A percentile compares a stretch with the other conserved stretches of the same genome.
Conservation (phyloP, 768 basidiomycete genomes). For the Mycena galericulata region DNA sequence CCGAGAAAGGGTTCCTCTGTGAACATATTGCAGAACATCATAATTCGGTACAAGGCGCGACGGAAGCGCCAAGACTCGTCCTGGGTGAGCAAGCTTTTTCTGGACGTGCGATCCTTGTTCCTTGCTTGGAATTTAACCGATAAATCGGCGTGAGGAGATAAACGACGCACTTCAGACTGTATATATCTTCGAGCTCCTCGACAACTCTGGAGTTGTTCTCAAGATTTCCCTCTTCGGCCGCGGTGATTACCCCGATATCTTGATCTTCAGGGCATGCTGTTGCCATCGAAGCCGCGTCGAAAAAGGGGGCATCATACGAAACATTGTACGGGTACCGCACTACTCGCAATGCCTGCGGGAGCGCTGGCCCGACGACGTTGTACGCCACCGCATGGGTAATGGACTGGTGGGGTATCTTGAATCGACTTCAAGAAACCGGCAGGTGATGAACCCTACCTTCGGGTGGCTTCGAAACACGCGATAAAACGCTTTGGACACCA, state of each 20-base stretch:
- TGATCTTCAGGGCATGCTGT: slow-evolving; percentile 2
- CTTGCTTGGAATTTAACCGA: not conserved
- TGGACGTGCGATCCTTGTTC: not conserved
- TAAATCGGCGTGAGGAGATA: not conserved
- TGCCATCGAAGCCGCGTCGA: not conserved
- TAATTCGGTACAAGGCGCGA: no score
- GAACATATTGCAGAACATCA: not conserved
- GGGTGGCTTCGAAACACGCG: slow-evolving; percentile 37
- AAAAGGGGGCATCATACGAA: not conserved
- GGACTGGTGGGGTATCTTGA: slow-evolving; percentile 35
- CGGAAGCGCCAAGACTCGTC: not conserved
- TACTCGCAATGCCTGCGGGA: slow-evolving; percentile 40
- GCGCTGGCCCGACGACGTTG: slow-evolving; percentile 39
- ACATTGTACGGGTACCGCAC: slow-evolving; percentile 13
- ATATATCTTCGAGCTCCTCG: slow-evolving; percentile 33
- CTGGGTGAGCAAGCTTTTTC: slow-evolving; percentile 2
- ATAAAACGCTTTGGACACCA: slow-evolving; percentile 39
- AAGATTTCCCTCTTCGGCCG: slow-evolving; percentile 10
- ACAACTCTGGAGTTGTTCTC: not conserved
- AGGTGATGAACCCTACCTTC: slow-evolving; percentile 6
- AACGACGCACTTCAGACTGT: slow-evolving; percentile 38
- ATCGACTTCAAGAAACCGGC: not conserved
- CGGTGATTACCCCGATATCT: not conserved
- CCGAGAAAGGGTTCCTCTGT: not conserved
- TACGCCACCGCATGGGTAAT: no score